Conservation (phyloP, 1,284 basidiomycete species). For the Sanghuangporus baumii region DNA sequence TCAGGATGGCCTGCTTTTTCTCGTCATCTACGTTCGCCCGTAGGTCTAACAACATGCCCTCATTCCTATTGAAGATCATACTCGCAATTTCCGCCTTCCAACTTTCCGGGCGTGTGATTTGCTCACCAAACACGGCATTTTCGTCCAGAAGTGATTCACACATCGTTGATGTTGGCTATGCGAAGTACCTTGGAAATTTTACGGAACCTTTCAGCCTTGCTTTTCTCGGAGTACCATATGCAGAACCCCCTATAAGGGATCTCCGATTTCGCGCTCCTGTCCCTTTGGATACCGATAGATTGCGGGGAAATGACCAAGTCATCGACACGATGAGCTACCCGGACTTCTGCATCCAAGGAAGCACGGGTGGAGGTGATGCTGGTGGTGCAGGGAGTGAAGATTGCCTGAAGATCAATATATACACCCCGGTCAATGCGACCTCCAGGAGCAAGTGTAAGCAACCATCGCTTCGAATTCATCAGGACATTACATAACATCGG, state of each 20-base stretch:
- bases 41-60: background rate
- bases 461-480: background rate
- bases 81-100: background rate
- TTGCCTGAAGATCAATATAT: conserved; percentile 40
- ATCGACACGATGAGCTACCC: conserved; percentile 47
- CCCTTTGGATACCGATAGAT: conserved; percentile 28
- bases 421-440: conserved; percentile 30
- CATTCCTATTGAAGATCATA: background rate
- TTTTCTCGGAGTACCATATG: conserved; percentile 45
- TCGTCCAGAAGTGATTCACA: background rate
- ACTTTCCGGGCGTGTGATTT: background rate
- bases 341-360: conserved; percentile 53
- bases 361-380: conserved; percentile 41
- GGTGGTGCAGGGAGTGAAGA: conserved; percentile 59
- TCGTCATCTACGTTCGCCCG: background rate
- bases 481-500: background rate
- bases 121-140: background rate
- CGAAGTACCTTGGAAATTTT: conserved; percentile 42
- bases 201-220: conserved; percentile 49
- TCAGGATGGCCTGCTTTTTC: background rate
- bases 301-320: conserved; percentile 34
- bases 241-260: conserved; percentile 34
- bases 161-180: conserved; percentile 22
- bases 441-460: conserved; percentile 28
- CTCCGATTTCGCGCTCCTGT: conserved; percentile 36